Percentiles rank a stretch among this genome's conserved stretches.
Evolutionary conservation across 2,329 filamentous ascomycete genomes (phyloP).

Genomic region (Chaetomiaceae sp.): DNA sequence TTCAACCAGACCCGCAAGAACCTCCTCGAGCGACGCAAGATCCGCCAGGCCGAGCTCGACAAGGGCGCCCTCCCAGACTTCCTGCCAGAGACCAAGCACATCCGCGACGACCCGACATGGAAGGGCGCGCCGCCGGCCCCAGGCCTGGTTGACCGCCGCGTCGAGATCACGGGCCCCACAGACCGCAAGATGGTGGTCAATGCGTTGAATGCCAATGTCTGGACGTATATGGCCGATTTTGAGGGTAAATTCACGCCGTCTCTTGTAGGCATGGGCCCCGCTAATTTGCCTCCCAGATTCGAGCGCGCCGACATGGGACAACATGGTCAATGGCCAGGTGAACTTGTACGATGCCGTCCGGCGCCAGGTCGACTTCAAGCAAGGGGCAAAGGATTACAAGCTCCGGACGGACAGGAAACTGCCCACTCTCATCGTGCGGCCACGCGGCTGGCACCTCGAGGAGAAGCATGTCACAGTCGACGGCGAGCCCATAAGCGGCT

Average conservation of each 20-base stretch:
- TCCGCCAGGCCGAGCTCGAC: slow-evolving; percentile 90
- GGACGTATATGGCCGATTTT: slow-evolving; percentile 99
- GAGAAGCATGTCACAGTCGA: slow-evolving; percentile 98
- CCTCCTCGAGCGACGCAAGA: slow-evolving; percentile 78
- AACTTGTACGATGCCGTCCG: slow-evolving; percentile 97
- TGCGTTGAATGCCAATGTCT: slow-evolving; percentile 90
- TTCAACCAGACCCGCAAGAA: slow-evolving; percentile 88
- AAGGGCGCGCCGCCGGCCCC: slow-evolving; percentile 87
- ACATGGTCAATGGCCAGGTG: slow-evolving; percentile 98
- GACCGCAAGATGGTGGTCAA: slow-evolving; percentile 99
- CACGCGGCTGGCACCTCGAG: slow-evolving; percentile 94
- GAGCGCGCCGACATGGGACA: slow-evolving; percentile 94
- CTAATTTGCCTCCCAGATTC: slow-evolving; percentile 59
- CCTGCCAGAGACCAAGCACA: slow-evolving; percentile 89
- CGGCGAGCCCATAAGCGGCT: slow-evolving; percentile 87
- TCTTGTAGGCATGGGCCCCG: not conserved
- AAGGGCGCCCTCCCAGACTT: slow-evolving; percentile 87
- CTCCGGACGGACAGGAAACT: slow-evolving; percentile 81
- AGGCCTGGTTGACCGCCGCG: slow-evolving; percentile 84
- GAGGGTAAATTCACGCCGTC: slow-evolving; percentile 86
- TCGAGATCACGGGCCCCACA: slow-evolving; percentile 96
- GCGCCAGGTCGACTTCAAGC: slow-evolving; percentile 92
- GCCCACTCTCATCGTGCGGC: slow-evolving; percentile 89
- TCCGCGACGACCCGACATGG: slow-evolving; percentile 92
- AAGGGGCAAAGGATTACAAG: slow-evolving; percentile 94